Base-by-base conservation (phyloP, 495 filamentous ascomycete genomes). In the Penicillium ucsense region DNA sequence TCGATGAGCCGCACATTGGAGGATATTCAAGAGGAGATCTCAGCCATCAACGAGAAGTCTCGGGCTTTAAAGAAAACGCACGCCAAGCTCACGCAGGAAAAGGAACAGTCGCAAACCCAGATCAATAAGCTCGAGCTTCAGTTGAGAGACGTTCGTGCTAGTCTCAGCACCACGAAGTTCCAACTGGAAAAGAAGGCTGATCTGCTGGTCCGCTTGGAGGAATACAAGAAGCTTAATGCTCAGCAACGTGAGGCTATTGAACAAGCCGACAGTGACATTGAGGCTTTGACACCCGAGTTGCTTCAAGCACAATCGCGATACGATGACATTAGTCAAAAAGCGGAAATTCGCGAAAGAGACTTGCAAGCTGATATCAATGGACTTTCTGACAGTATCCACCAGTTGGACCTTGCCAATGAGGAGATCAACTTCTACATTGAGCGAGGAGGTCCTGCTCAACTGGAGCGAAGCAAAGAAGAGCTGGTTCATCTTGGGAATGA, bases 371-470 rank as follows among this genome's bases (percentile, higher is more conserved):
- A 84, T 49, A 80, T 84, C 11, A 81, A 80, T 33, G 79, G 76
- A 35, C 69, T 95, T 28, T 78, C 80, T 1, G 77, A 83, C 20
- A 94, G 79, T 43, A 71, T 88, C 35, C 79, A 84, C 54, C 81
- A 94, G 59, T 78, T 97, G 4, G 83, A 80, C 51, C 65, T 82
- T 58, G 76, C 85, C 38, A 83, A 86, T 51, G 72, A 77, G 37
- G 84, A 87, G 34, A 94, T 99, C 57, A 81, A 83, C 47, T 77
- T 79, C 5, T 99, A 95, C 65, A 71, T 85, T 38, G 77, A 86
- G 41, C 74, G 80, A 41, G 88, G 85, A 38, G 94, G 90, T 1
- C 79, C 83, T 8, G 60, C 68, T 20, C 83, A 86, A 47, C 81
- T 97, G 10, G 74, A 77, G 9, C 71, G 75, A 29, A 84, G 84